Base-by-base conservation (phyloP, 2,329 filamentous ascomycete genomes). In the Curvularia verruculosa region DNA sequence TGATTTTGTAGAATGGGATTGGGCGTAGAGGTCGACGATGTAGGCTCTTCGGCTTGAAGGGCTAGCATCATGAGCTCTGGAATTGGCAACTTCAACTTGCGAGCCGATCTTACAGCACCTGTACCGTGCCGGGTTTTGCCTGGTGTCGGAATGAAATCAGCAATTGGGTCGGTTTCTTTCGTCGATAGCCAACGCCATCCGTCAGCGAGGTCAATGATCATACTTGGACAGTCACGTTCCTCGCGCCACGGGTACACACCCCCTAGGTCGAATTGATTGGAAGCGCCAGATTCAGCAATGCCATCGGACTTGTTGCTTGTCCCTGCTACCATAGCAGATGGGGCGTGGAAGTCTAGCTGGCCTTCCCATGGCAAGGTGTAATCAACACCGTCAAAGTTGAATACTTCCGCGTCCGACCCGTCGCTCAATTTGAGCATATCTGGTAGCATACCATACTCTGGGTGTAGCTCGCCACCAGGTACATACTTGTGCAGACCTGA, bases 101-200 rank as follows among this genome's bases (percentile, higher is more conserved):
- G 57, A 0, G 0, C 10, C 0, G 57, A 48, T 3, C 39, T 36
- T 1, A 18, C 8, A 3, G 60, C 46, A 0, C 59, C 58, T 0
- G 53, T 49, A 3, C 56, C 50, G 0, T 26, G 15, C 58, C 59
- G 63, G 1, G 28, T 47, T 34, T 59, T 62, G 0, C 24, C 29
- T 1, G 54, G 31, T 1, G 54, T 28, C 1, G 56, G 44, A 3
- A n/a, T 21, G 19, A 61, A 67, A 3, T 19, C 31, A 2, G 19
- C 23, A 3, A 18, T 13, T 3, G 49, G 40, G 2, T 41, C 13
- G 5, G n/a, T 23, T n/a, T 62, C 55, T 31, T 57, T 54, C 1
- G 52, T 34, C 0, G n/a, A 18, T 0, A 66, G 37, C 65, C 63
- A 67, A 3, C 63, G 49, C 63, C 63, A 67, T 4, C 48, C 65